Evolutionary conservation across 225 moss, liverwort and hornwort genomes (phyloP).

Genomic region (Neckera pumila): DNA sequence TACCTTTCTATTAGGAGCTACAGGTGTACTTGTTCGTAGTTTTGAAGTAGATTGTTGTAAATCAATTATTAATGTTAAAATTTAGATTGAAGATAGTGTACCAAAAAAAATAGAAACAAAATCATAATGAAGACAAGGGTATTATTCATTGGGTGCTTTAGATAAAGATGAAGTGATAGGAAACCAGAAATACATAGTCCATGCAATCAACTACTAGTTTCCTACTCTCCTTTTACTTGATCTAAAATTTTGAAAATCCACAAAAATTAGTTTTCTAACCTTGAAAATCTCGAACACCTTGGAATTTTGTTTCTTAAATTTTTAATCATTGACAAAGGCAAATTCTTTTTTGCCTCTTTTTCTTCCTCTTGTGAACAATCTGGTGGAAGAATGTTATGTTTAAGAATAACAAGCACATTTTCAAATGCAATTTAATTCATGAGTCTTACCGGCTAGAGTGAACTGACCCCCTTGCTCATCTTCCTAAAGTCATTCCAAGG

Average conservation of each 20-base stretch:
- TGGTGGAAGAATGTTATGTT: not conserved
- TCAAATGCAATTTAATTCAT: not conserved
- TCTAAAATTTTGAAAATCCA: not conserved
- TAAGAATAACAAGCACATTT: not conserved
- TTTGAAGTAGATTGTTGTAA: not conserved
- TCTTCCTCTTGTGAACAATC: not conserved
- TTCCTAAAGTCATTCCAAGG: no score
- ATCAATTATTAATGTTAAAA: no score
- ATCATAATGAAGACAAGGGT: no score
- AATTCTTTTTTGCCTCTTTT: no score
- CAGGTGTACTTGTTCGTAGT: no score
- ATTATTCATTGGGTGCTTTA: not conserved
- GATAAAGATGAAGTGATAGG: not conserved
- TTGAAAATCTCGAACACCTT: no score
- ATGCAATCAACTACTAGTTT: accelerated
- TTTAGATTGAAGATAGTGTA: not conserved
- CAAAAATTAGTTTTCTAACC: no score
- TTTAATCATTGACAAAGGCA: not conserved
- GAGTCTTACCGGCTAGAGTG: no score
- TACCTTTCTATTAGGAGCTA: not conserved
- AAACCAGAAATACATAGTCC: accelerated
- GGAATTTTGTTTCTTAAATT: not conserved
- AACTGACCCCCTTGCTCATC: no score
- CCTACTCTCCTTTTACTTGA: not conserved
- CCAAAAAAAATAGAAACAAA: not conserved